Percentiles rank a stretch among this genome's conserved stretches.
phyloP scores from a whole-genome alignment of 2,329 filamentous ascomycete genomes.

The Magnaporthiopsis incrustans region DNA sequence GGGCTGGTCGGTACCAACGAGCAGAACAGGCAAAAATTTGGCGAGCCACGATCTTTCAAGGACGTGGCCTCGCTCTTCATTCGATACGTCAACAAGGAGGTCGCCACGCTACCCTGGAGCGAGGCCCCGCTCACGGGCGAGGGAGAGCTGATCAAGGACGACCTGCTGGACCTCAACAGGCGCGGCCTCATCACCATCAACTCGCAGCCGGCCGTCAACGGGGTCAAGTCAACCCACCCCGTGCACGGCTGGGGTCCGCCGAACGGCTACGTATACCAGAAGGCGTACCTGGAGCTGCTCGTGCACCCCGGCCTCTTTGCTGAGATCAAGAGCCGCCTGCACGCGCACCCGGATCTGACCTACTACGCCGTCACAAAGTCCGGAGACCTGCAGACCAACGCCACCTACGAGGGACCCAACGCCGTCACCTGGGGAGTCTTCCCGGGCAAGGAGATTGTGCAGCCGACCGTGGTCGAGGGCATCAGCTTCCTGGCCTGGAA shows the following conservation, averaged over 20 bases:
- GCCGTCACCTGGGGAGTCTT: slow-evolving; percentile 99
- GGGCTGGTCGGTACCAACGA: slow-evolving; percentile 92
- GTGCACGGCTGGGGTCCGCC: slow-evolving; percentile 90
- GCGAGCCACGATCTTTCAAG: slow-evolving; percentile 68
- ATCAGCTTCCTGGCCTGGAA: slow-evolving; percentile 98
- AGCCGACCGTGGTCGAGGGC: slow-evolving; percentile 97
- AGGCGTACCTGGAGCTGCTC: slow-evolving; percentile 90
- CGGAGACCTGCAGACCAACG: slow-evolving; percentile 77
- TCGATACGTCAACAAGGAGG: slow-evolving; percentile 70
- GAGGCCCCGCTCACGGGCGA: slow-evolving; percentile 80
- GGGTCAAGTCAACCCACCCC: slow-evolving; percentile 77
- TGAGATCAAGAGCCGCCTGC: slow-evolving; percentile 70
- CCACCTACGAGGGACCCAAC: slow-evolving; percentile 79
- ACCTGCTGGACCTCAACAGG: slow-evolving; percentile 74
- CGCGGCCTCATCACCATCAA: slow-evolving; percentile 92
- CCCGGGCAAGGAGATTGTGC: slow-evolving; percentile 97
- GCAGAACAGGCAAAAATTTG: slow-evolving; percentile 92
- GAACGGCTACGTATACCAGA: slow-evolving; percentile 97
- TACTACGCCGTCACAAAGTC: slow-evolving; percentile 89
- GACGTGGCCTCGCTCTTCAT: slow-evolving; percentile 82
- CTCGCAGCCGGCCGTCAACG: slow-evolving; percentile 91
- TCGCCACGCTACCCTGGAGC: slow-evolving; percentile 87
- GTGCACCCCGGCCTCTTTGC: slow-evolving; percentile 72
- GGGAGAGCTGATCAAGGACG: slow-evolving; percentile 66
- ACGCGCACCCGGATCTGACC: slow-evolving; percentile 72